Evolutionary conservation across 805 yeast genomes (phyloP), one percentile per base, ranked within the genome.

Genomic region (Cyberlindnera samutprakarnensis): DNA sequence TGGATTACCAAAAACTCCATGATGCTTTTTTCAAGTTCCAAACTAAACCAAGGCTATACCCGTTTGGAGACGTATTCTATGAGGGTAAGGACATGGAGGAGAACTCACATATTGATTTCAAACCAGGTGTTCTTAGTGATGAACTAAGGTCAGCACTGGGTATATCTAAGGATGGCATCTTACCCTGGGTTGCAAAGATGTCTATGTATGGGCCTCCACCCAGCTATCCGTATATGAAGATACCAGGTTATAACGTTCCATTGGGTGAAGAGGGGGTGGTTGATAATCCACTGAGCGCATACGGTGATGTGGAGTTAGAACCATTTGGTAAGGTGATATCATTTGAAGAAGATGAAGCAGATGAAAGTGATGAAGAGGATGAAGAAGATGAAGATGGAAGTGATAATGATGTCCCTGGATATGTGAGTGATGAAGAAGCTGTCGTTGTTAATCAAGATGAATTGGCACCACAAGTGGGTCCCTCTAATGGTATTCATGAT

Each of bases 1-100:
- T 92, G 16, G 96, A 90, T 55, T 88, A 81, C 51, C 78, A 72
- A 40, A 81, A 75, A 41, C 56, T 90, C 14, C 77, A 85, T 50
- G 83, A 84, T 53, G 95, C 96, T 0, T 88, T 90, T 49, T 88
- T 86, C 67, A 79, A 78, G 50, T 61, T 70, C 46, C 95, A 90
- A 47, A 64, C 77, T 0, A 78, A 75, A 44, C 96, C 96, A 0
- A 62, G 66, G 26, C 45, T 90, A 30, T 66, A 72, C 15, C 66
- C 62, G 2, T 78, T 65, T 56, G 97, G 97, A 11, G 90, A 85
- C 35, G 54, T 83, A 9, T 86, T 74, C 54, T 81, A 68, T 46
- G 96, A 88, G 50, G 90, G 88, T 5, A 66, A 78, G 41, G 86
- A 78, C 34, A 45, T 62, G 11, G 72, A 67, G 30, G 77, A 69